phyloP scores from a whole-genome alignment of 2,329 filamentous ascomycete genomes.

The Venturia carpophila region DNA sequence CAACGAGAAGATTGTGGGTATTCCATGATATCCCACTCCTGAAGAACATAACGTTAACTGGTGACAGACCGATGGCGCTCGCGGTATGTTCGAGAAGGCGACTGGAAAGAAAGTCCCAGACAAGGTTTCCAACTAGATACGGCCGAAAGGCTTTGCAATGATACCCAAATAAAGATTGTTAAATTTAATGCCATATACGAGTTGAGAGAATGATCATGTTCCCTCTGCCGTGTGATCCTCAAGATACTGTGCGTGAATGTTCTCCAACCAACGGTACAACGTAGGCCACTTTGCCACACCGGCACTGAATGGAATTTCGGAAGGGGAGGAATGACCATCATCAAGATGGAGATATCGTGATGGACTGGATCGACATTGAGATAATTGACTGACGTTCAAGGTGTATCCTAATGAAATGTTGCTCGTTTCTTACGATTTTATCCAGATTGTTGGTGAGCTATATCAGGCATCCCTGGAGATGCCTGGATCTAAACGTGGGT shows the following conservation, averaged over 20 bases:
- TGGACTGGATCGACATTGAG: not conserved
- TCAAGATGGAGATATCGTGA: too few species aligned
- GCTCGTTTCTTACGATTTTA: too few species aligned
- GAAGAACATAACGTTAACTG: not conserved
- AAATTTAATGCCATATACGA: not conserved
- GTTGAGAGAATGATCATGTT: too few species aligned
- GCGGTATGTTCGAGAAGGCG: slow-evolving; percentile 19
- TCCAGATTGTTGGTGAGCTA: too few species aligned
- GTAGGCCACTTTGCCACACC: too few species aligned
- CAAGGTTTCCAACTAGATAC: slow-evolving; percentile 20
- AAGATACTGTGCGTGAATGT: too few species aligned
- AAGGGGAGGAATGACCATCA: too few species aligned
- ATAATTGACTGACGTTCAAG: not conserved
- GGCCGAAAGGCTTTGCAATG: not conserved
- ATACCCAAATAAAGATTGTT: not conserved
- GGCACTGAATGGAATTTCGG: too few species aligned
- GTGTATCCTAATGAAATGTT: too few species aligned
- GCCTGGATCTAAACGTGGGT: not conserved
- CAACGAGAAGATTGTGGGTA: slow-evolving; percentile 19
- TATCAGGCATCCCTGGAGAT: too few species aligned
- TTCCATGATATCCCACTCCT: not conserved
- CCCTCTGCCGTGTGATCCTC: too few species aligned
- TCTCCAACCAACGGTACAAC: too few species aligned
- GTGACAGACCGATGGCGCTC: slow-evolving; percentile 16
- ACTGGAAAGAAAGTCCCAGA: slow-evolving; percentile 19